These are phyloP conservation scores for Rhodotorula sp. DNA, from an alignment of 1,284 basidiomycete genomes.

Conservation along the genomic window DNA sequence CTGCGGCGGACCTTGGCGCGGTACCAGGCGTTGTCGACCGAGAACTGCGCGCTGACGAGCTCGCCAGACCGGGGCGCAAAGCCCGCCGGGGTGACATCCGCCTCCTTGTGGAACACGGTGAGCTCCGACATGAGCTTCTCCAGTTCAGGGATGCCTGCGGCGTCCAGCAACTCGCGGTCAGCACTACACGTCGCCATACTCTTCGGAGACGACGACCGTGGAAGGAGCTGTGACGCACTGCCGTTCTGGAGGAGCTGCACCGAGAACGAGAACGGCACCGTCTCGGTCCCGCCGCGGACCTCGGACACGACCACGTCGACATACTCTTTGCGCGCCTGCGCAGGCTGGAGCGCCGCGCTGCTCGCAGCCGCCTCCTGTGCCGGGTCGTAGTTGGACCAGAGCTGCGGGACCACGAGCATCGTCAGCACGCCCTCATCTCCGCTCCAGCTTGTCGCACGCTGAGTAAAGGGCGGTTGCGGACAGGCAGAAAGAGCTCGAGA, in stretches of 20 bases:
- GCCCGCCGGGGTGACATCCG: slow-evolving; percentile 59
- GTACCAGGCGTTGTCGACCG: slow-evolving; percentile 84
- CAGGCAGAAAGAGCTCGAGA: slow-evolving; percentile 46
- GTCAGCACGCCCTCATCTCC: too few relatives aligned
- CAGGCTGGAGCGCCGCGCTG: slow-evolving; percentile 52
- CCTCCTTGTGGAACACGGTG: slow-evolving; percentile 73
- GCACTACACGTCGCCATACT: not conserved
- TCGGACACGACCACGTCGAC: slow-evolving; percentile 90
- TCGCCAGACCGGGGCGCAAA: slow-evolving; percentile 69
- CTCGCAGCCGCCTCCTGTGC: slow-evolving; percentile 53
- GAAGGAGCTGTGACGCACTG: slow-evolving; percentile 7
- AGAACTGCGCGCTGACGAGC: slow-evolving; percentile 78
- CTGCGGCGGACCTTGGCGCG: slow-evolving; percentile 81
- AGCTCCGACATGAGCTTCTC: slow-evolving; percentile 95
- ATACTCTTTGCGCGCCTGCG: slow-evolving; percentile 65
- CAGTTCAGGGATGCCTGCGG: slow-evolving; percentile 66
- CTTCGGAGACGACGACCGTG: not conserved
- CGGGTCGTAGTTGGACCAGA: slow-evolving; percentile 46
- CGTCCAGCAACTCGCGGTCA: too few relatives aligned
- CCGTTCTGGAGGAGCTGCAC: slow-evolving; percentile 73
- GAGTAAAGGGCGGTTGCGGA: too few relatives aligned
- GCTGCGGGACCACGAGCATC: slow-evolving; percentile 28
- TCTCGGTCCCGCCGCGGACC: slow-evolving; percentile 64
- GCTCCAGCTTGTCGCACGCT: too few relatives aligned
- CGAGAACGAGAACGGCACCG: slow-evolving; percentile 79